phyloP scores from a whole-genome alignment of 2,329 filamentous ascomycete species.

The Penicillium frequentans region DNA sequence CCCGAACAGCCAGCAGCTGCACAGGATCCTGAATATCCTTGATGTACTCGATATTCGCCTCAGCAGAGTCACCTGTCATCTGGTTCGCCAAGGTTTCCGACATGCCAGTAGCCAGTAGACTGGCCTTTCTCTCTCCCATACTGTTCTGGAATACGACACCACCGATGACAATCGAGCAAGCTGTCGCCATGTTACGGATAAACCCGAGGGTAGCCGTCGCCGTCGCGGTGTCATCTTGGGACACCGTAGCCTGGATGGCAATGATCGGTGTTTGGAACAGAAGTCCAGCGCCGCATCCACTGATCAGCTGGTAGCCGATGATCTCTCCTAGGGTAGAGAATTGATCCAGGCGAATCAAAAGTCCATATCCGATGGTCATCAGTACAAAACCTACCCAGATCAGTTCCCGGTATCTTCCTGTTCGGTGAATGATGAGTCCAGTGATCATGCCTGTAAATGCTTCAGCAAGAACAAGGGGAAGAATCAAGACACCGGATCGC shows the following conservation, averaged over 20 bases:
- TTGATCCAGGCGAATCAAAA: constrained; percentile 46
- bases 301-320: constrained; percentile 52
- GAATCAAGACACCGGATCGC: constrained; percentile 57
- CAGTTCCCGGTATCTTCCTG: constrained; percentile 49
- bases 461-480: constrained; percentile 58
- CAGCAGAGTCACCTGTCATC: constrained; percentile 46
- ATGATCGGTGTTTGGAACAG: constrained; percentile 58
- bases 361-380: constrained; percentile 48
- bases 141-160: constrained; percentile 76
- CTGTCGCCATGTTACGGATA: constrained; percentile 66
- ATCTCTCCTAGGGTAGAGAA: constrained; percentile 41
- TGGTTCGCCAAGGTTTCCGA: constrained; percentile 20
- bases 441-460: constrained; percentile 47
- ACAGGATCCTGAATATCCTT: constrained; percentile 37
- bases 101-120: constrained; percentile 56
- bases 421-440: constrained; percentile 53
- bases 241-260: constrained; percentile 55
- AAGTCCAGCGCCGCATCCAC: constrained; percentile 52
- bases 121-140: constrained; percentile 48
- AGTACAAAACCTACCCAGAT: constrained; percentile 47
- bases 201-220: constrained; percentile 56
- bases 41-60: constrained; percentile 49
- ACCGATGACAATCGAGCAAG: constrained; percentile 69
- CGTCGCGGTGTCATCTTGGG: constrained; percentile 49
- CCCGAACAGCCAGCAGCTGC: constrained; percentile 43